phyloP scores from a whole-genome alignment of 306 rosid genomes.

The Potentilla sterilis region DNA sequence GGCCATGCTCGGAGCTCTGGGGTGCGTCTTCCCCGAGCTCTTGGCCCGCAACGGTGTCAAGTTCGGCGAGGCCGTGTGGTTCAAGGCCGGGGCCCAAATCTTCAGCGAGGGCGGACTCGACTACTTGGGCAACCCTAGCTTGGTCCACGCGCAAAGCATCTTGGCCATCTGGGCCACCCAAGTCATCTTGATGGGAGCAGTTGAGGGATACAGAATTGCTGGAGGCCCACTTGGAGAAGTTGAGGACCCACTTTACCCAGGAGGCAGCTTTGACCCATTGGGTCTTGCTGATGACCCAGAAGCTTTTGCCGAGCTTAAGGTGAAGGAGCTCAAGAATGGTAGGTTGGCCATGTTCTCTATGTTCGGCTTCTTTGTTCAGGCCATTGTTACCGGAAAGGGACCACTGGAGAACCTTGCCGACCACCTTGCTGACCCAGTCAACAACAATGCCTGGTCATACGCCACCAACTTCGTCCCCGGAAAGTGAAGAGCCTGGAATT shows the following conservation, averaged over 20 bases:
- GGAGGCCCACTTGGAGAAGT: conserved; percentile 62
- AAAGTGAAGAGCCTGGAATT: conserved; percentile 34
- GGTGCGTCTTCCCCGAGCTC: conserved; percentile 62
- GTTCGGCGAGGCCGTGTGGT: conserved; percentile 64
- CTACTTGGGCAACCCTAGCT: conserved; percentile 69
- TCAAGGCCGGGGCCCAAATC: conserved; percentile 64
- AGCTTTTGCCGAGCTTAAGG: conserved; percentile 60
- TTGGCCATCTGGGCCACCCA: conserved; percentile 60
- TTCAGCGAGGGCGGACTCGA: conserved; percentile 67
- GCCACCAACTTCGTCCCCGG: conserved; percentile 75
- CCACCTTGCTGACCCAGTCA: conserved; percentile 64
- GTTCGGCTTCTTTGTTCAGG: conserved; percentile 65
- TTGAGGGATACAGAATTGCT: conserved; percentile 61
- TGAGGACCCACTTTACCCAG: conserved; percentile 55
- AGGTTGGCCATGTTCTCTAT: conserved; percentile 63
- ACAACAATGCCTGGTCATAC: conserved; percentile 67
- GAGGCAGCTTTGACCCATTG: conserved; percentile 67
- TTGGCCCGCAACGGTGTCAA: conserved; percentile 54
- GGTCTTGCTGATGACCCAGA: conserved; percentile 68
- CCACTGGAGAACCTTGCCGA: conserved; percentile 61
- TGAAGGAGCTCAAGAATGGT: conserved; percentile 61
- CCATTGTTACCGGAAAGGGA: conserved; percentile 62
- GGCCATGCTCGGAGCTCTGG: conserved; percentile 70
- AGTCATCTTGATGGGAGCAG: conserved; percentile 61
- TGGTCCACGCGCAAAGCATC: conserved; percentile 61